A percentile compares a stretch with the other conserved stretches of the same genome.
Conservation (phyloP, 1,284 basidiomycete genomes). For the Erythrobasidium hasegawianum region DNA sequence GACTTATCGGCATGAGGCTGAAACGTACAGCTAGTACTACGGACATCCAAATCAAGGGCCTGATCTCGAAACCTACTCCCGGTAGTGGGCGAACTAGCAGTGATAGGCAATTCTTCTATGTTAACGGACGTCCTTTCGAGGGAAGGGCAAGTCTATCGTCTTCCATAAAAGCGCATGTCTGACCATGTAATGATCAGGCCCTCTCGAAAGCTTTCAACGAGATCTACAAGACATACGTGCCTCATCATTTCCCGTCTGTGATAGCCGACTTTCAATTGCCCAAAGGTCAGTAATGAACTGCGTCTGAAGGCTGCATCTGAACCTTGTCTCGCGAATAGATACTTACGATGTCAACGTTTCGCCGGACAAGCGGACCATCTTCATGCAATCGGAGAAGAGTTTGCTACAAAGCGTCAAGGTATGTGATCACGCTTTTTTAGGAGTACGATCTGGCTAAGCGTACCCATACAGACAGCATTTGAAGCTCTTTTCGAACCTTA, state of each 20-base stretch:
- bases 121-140: slow-evolving; percentile 88
- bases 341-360: slow-evolving; percentile 92
- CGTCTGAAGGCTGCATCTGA: background rate
- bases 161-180: background rate
- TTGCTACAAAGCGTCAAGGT: slow-evolving; percentile 77
- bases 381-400: slow-evolving; percentile 81
- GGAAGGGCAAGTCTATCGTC: slow-evolving; percentile 61
- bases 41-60: slow-evolving; percentile 62
- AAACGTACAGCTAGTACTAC: slow-evolving; percentile 14
- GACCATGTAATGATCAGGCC: slow-evolving; percentile 50
- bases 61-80: slow-evolving; percentile 71
- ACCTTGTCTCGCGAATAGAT: slow-evolving; percentile 55
- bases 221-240: slow-evolving; percentile 78
- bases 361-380: slow-evolving; percentile 93
- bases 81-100: slow-evolving; percentile 69
- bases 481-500: slow-evolving; percentile 64
- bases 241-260: slow-evolving; percentile 73
- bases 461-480: slow-evolving; percentile 54
- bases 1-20: background rate
- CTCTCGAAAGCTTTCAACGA: slow-evolving; percentile 84
- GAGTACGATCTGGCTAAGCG: background rate
- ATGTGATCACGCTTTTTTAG: slow-evolving; percentile 35
- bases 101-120: slow-evolving; percentile 88
- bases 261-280: slow-evolving; percentile 79
- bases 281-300: slow-evolving; percentile 55